Evolutionary conservation across 306 rosid species (phyloP), one percentile per base, ranked within the genome.

Genomic region (Prunus fruticosa): DNA sequence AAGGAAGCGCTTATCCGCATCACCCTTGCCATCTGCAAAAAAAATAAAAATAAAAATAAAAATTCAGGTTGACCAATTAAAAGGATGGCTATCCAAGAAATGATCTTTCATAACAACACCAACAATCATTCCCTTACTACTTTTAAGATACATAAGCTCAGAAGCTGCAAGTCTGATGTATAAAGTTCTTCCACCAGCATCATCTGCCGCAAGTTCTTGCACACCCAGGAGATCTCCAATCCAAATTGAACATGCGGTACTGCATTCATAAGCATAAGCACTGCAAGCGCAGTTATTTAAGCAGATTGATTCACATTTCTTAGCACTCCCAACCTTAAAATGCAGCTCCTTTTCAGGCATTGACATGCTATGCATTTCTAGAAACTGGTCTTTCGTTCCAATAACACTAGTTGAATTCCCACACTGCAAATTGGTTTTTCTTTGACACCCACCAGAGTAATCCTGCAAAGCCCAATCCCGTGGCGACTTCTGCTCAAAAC

Each of bases 91-190:
- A 30, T 3, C 63, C 63, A 10, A 57, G 1, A 20, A 20, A 11
- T 46, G 11, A 13, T 47, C 51, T 8, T 84, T 84, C 1, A 45
- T 74, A 71, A 34, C 80, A 62, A 74, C 67, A 67, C 86, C 88
- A 2, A 83, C 73, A 70, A 72, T 28, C 11, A 19, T 18, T 43
- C 77, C 71, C 11, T 57, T 79, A 5, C 11, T 81, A 14, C 58
- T 77, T 69, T 73, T 80, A 56, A 50, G 28, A 52, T 61, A 76
- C 11, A 47, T 49, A 18, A 83, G 20, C 77, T 89, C 88, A 1
- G 91, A 85, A 72, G 89, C 89, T 41, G 91, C 87, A 66, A 85
- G 85, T 71, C 82, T 87, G 69, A 89, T 81, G 78, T 77, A 80
- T 56, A 85, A 28, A 50, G 76, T 79, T 62, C 60, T 69, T 18